A percentile compares a stretch with the other conserved stretches of the same genome.
Conservation (phyloP, 73 alveolate genomes). For the Paramecium caudatum region DNA sequence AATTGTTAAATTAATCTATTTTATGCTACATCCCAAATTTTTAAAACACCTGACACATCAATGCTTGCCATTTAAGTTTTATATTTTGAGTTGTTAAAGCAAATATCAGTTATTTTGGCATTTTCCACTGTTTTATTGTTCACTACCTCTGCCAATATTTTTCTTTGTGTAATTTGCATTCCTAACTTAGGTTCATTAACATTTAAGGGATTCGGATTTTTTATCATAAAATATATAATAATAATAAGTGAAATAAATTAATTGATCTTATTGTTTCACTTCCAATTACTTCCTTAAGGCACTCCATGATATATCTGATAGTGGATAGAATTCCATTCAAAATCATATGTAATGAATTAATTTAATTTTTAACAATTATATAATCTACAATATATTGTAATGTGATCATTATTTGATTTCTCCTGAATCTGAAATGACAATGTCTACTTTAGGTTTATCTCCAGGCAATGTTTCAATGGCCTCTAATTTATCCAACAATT, state of each 20-base stretch:
- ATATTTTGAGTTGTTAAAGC: constrained; percentile 73
- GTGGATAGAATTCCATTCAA: no score
- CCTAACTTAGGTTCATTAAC: constrained; percentile 60
- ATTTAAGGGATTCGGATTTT: constrained; percentile 31
- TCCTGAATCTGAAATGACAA: constrained; percentile 95
- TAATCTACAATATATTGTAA: no score
- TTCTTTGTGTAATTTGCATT: neutral
- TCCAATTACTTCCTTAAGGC: neutral
- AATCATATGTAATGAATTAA: no score
- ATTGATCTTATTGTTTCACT: neutral
- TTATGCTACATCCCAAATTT: constrained; percentile 73
- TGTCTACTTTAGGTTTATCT: constrained; percentile 88
- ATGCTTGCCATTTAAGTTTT: constrained; percentile 61
- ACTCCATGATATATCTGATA: no score
- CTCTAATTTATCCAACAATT: constrained; percentile 83
- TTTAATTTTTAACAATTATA: no score
- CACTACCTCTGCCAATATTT: constrained; percentile 51
- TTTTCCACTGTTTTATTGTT: constrained; percentile 41
- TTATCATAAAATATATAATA: neutral
- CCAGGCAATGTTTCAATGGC: constrained; percentile 88
- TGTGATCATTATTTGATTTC: constrained; percentile 52
- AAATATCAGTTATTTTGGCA: constrained; percentile 63
- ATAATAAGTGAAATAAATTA: no score
- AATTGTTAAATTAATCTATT: constrained; percentile 60
- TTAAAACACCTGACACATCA: constrained; percentile 75